Conservation (phyloP, 2,329 filamentous ascomycete genomes). For the Reticulascus tulasneorum region DNA sequence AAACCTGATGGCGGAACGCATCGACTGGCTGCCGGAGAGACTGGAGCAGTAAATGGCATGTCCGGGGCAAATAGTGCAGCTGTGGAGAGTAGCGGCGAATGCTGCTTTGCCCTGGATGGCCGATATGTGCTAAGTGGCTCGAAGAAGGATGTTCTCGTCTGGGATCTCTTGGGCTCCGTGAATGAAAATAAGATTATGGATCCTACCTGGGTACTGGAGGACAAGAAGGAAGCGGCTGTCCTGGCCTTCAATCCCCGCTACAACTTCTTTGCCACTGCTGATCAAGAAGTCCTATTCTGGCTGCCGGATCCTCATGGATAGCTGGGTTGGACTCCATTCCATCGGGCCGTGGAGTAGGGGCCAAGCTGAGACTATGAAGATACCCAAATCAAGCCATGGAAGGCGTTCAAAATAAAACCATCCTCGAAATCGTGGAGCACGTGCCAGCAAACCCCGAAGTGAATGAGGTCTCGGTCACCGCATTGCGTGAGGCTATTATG, state of each 20-base stretch:
- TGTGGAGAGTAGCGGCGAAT: slow-evolving; percentile 66
- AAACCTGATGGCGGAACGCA: slow-evolving; percentile 52
- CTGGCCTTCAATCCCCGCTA: slow-evolving; percentile 86
- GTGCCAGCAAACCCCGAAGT: no score
- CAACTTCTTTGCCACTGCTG: slow-evolving; percentile 87
- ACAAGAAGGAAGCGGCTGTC: slow-evolving; percentile 66
- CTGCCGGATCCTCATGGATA: slow-evolving; percentile 61
- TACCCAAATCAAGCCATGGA: no score
- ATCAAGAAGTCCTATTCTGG: slow-evolving; percentile 80
- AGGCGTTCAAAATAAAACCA: no score
- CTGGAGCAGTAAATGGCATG: slow-evolving; percentile 28
- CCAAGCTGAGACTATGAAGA: no score
- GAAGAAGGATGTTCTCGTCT: slow-evolving; percentile 72
- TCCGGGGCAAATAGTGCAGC: slow-evolving; percentile 39
- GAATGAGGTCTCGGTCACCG: no score
- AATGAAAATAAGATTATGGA: slow-evolving; percentile 56
- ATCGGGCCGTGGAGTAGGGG: no score
- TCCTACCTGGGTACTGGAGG: slow-evolving; percentile 61
- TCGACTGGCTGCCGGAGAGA: slow-evolving; percentile 51
- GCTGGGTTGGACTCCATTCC: neutral
- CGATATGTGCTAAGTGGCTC: slow-evolving; percentile 82
- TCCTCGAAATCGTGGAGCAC: no score
- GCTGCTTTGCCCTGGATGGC: slow-evolving; percentile 85
- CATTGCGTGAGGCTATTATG: neutral
- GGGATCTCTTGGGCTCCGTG: slow-evolving; percentile 68